A percentile compares a stretch with the other conserved stretches of the same genome.
Evolutionary conservation across 352 stramenopile genomes (phyloP).

Genomic region (Thalassiosira livingstoniorum): DNA sequence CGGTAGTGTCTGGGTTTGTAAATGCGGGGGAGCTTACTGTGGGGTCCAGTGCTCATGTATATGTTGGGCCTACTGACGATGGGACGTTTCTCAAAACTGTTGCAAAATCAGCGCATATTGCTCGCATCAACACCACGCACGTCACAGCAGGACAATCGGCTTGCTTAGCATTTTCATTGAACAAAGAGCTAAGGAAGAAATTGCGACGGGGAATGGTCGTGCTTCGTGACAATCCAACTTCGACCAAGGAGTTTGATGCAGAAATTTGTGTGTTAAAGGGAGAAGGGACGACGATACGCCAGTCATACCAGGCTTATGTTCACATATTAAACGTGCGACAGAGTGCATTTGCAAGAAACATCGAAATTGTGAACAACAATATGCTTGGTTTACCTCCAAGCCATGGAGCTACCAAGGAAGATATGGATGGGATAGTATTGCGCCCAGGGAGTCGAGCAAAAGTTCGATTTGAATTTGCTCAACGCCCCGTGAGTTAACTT

Average conservation of each 20-base stretch:
- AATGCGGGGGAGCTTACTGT: conserved; percentile 89
- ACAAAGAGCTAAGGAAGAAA: conserved; percentile 79
- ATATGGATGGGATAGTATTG: conserved; percentile 76
- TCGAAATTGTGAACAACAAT: conserved; percentile 83
- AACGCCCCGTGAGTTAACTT: conserved; percentile 58
- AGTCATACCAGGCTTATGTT: conserved; percentile 83
- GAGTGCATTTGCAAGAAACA: conserved; percentile 79
- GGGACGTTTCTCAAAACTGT: conserved; percentile 82
- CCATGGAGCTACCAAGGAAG: conserved; percentile 63
- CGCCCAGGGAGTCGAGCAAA: conserved; percentile 77
- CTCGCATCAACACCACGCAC: conserved; percentile 79
- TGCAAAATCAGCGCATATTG: conserved; percentile 84
- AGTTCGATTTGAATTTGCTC: conserved; percentile 82
- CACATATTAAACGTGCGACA: conserved; percentile 86
- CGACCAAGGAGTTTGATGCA: conserved; percentile 83
- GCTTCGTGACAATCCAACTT: conserved; percentile 70
- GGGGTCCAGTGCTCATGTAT: conserved; percentile 71
- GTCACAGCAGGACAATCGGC: conserved; percentile 83
- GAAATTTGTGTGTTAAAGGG: conserved; percentile 87
- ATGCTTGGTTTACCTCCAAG: conserved; percentile 62
- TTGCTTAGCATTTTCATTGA: conserved; percentile 82
- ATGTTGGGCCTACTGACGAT: conserved; percentile 81
- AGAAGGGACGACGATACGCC: conserved; percentile 82
- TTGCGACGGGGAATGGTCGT: conserved; percentile 83
- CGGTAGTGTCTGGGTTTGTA: conserved; percentile 94